These are phyloP conservation scores for Erythrobasidium hasegawianum DNA, from an alignment of 1,284 basidiomycete species.

Conservation along the genomic window DNA sequence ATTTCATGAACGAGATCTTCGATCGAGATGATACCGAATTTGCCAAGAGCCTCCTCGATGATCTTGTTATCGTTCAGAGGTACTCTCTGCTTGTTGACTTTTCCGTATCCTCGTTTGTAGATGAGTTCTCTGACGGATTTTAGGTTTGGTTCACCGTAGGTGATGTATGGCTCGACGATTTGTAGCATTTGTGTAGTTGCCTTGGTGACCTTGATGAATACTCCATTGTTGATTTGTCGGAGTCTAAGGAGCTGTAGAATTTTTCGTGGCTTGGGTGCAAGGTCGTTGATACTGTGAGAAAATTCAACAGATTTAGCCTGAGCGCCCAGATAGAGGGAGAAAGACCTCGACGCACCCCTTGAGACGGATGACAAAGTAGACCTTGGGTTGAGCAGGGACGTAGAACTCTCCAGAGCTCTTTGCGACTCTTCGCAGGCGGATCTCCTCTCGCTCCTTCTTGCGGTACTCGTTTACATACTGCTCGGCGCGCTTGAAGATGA, in stretches of 20 bases:
- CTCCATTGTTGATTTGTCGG: constrained; percentile 99
- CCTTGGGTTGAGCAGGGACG: constrained; percentile 92
- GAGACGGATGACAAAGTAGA: constrained; percentile 96
- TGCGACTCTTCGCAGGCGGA: constrained; percentile 89
- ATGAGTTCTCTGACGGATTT: constrained; percentile 83
- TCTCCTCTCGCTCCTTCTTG: constrained; percentile 88
- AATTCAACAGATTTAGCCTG: no score
- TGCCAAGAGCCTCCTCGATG: constrained; percentile 88
- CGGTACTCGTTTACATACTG: constrained; percentile 97
- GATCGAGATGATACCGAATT: constrained; percentile 93
- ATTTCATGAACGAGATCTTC: constrained; percentile 99
- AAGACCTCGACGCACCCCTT: constrained; percentile 65
- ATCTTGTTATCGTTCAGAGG: constrained; percentile 90
- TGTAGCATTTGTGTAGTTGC: constrained; percentile 98
- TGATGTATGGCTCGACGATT: constrained; percentile 93
- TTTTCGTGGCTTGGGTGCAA: constrained; percentile 98
- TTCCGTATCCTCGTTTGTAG: constrained; percentile 99
- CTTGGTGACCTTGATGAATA: constrained; percentile 95
- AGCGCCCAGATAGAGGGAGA: no score
- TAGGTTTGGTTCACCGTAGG: constrained; percentile 62
- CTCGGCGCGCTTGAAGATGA: constrained; percentile 99
- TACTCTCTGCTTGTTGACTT: constrained; percentile 95
- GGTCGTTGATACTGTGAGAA: constrained; percentile 94
- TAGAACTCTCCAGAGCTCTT: constrained; percentile 94
- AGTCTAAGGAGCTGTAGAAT: constrained; percentile 97